Percentiles rank a stretch among this genome's conserved stretches.
Evolutionary conservation across 345 rosid genomes (phyloP).

Genomic region (Rubroshorea leprosula): DNA sequence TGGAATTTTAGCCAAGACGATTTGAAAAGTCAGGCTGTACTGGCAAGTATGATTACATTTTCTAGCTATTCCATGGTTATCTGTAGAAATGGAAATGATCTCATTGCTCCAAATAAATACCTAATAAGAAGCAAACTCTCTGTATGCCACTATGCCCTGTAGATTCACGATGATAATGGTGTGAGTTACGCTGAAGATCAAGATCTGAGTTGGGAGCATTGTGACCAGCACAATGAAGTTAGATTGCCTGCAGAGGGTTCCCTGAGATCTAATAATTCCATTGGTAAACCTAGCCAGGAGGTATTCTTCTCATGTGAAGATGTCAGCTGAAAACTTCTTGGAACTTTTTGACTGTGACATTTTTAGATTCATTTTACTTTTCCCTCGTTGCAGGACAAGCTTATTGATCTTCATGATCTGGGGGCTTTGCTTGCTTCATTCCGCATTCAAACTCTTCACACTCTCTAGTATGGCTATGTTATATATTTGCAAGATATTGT

Average conservation of each 20-base stretch:
- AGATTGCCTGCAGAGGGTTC: conserved; percentile 33
- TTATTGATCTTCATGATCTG: conserved; percentile 56
- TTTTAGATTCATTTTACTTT: conserved; percentile 12
- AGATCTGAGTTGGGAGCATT: conserved; percentile 37
- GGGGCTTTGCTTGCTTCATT: conserved; percentile 72
- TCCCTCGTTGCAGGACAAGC: conserved; percentile 47
- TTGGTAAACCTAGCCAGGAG: conserved; percentile 52
- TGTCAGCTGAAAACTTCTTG: conserved; percentile 1
- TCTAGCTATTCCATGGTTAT: not conserved
- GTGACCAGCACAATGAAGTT: conserved; percentile 31
- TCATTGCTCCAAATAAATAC: not conserved
- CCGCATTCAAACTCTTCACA: conserved; percentile 80
- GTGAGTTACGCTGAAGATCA: conserved; percentile 46
- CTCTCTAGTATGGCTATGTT: conserved; percentile 49
- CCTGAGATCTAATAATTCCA: conserved; percentile 35
- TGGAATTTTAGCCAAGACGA: conserved; percentile 99
- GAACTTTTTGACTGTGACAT: conserved; percentile 13
- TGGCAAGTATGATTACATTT: conserved; percentile 38
- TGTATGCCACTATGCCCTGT: conserved; percentile 27
- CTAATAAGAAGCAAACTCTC: no score
- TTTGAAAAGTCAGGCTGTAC: conserved; percentile 87
- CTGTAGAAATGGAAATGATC: not conserved
- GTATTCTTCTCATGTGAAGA: conserved; percentile 26
- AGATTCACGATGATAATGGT: conserved; percentile 72
- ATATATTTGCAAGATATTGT: not conserved